phyloP scores from a whole-genome alignment of 371 early-diverging fungal species.

The Dichotomocladium elegans region DNA sequence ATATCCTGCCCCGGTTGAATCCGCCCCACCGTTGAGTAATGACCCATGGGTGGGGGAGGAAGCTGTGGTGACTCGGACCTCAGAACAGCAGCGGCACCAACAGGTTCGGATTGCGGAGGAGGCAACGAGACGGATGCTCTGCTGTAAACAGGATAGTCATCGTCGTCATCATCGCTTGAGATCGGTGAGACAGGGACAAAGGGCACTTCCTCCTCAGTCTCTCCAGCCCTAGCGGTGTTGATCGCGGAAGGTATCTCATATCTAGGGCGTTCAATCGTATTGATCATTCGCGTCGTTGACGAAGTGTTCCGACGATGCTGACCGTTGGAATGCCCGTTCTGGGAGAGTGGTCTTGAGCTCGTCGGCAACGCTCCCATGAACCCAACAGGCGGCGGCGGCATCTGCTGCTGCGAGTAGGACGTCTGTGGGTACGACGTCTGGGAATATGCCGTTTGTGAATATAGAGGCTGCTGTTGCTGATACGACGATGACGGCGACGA shows the following conservation, averaged over 20 bases:
- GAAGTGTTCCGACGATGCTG: slow-evolving; percentile 12
- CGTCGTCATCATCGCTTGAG: slow-evolving; percentile 18
- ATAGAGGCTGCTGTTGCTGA: slow-evolving; percentile 6
- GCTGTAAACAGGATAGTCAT: slow-evolving; percentile 1
- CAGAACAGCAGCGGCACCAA: background rate
- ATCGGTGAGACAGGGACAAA: slow-evolving; percentile 22
- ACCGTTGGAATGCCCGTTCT: too few relatives aligned
- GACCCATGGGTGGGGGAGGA: background rate
- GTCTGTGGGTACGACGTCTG: too few relatives aligned
- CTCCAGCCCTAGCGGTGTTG: slow-evolving; percentile 5
- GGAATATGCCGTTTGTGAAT: background rate
- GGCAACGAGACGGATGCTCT: background rate
- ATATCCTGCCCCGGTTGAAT: background rate
- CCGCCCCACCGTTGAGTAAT: background rate
- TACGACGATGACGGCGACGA: background rate
- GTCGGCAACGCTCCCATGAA: too few relatives aligned
- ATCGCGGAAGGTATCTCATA: slow-evolving; percentile 13
- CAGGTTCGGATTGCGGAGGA: slow-evolving; percentile 3
- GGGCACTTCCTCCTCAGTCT: slow-evolving; percentile 8
- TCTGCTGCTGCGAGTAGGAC: background rate
- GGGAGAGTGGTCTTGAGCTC: too few relatives aligned
- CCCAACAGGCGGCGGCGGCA: slow-evolving; percentile 1
- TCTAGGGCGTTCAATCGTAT: slow-evolving; percentile 20
- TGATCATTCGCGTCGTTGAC: slow-evolving; percentile 8
- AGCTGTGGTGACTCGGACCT: background rate